Conservation (phyloP, 495 filamentous ascomycete species). For the Extremus antarcticus region DNA sequence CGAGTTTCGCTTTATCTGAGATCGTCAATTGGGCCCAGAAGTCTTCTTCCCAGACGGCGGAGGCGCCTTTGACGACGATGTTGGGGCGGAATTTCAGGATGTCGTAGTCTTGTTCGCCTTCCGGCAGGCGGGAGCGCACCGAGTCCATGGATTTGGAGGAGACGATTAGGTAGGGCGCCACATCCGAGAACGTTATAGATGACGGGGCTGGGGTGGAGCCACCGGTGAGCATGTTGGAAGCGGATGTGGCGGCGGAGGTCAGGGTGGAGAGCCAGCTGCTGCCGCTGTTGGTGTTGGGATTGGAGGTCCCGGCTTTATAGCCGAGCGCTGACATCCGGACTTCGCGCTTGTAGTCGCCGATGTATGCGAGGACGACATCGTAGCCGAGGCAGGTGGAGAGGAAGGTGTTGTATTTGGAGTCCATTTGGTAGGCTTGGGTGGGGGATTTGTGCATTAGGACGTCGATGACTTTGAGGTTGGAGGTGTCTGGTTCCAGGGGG, state of each 20-base stretch:
- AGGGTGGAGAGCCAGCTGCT: constrained; percentile 38
- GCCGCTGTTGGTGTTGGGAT: background rate
- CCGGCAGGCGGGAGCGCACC: constrained; percentile 49
- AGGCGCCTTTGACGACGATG: constrained; percentile 56
- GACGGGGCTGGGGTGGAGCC: constrained; percentile 8
- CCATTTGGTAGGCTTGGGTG: constrained; percentile 59
- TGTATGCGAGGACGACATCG: constrained; percentile 53
- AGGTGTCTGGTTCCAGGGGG: constrained; percentile 47
- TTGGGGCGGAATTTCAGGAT: constrained; percentile 80
- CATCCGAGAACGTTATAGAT: constrained; percentile 68
- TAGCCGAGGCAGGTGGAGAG: constrained; percentile 64
- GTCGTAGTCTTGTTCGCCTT: constrained; percentile 45
- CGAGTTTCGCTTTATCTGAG: constrained; percentile 32
- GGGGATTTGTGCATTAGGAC: constrained; percentile 54
- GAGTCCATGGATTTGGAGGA: constrained; percentile 58
- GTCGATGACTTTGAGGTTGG: constrained; percentile 39
- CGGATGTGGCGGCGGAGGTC: constrained; percentile 30
- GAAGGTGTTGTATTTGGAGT: constrained; percentile 54
- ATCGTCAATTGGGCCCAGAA: constrained; percentile 64
- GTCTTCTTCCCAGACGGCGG: constrained; percentile 66
- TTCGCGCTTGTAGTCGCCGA: constrained; percentile 50
- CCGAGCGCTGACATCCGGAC: constrained; percentile 44
- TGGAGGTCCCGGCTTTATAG: constrained; percentile 33
- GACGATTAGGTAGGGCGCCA: constrained; percentile 63
- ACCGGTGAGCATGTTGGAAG: constrained; percentile 24